Evolutionary conservation across 306 rosid genomes (phyloP).

Genomic region (Datisca glomerata): DNA sequence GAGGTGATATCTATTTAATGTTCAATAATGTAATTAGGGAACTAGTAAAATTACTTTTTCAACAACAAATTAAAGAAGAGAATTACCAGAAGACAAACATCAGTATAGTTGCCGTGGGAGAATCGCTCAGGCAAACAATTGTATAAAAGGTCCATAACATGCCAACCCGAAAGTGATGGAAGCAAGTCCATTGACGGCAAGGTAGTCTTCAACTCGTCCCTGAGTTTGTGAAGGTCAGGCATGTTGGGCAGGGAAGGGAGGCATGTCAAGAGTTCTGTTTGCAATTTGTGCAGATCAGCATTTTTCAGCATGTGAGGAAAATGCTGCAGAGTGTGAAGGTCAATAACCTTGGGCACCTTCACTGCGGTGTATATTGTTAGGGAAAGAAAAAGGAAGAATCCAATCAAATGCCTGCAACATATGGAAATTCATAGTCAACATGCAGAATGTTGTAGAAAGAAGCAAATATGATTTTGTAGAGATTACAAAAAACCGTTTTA

Average conservation of each 20-base stretch:
- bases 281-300: constrained; percentile 68
- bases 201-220: constrained; percentile 41
- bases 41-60: no score
- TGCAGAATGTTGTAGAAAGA: no score
- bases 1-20: no score
- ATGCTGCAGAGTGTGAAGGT: constrained; percentile 58
- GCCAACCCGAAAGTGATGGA: constrained; percentile 65
- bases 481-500: no score
- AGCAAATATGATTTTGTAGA: no score
- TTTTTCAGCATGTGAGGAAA: constrained; percentile 57
- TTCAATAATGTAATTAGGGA: no score
- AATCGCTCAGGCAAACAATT: constrained; percentile 82
- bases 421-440: no score
- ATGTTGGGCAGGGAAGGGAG: constrained; percentile 62
- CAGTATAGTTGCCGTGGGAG: constrained; percentile 61
- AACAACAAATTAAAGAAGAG: no score
- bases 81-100: constrained; percentile 82
- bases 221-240: constrained; percentile 53
- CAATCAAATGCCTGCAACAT: constrained; percentile 81
- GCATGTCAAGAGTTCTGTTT: constrained; percentile 54
- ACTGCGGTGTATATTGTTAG: constrained; percentile 85
- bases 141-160: constrained; percentile 58
- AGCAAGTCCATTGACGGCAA: constrained; percentile 40
- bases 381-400: constrained; percentile 84
- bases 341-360: constrained; percentile 67